Evolutionary conservation across 352 stramenopile genomes (phyloP), one percentile per base, ranked within the genome.

Genomic region (Phytophthora brassicae): DNA sequence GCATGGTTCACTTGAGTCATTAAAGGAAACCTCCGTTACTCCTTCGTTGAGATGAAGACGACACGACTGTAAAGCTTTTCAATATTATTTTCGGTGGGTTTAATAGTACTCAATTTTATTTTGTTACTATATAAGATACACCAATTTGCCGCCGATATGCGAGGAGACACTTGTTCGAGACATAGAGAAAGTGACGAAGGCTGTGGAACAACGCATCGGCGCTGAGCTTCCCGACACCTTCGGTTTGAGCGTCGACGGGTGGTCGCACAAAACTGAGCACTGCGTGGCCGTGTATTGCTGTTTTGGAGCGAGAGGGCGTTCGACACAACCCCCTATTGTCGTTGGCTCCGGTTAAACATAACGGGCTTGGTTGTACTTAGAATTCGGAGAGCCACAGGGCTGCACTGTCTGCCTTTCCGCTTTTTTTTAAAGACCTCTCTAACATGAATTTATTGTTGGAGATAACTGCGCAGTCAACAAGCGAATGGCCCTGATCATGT

Each of bases 401-500:
- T 33, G 33, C 48, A 24, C 19, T 53, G 13, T 16, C 28, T 8
- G 11, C 11, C 5, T 56, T 35, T 36, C n/a, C 46, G 23, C 48
- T 22, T 58, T 63, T 63, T 47, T 23, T 17, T 33, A 54, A 48
- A 13, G 1, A 38, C 3, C 45, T 63, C 1, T 20, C 24, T 45
- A 43, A 38, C 19, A 19, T 39, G 9, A 20, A 42, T 4, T 59
- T 60, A 56, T n/a, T 60, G 48, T 66, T 36, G 47, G 57, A 0
- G 58, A 56, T 16, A 66, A 66, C 23, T 60, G 48, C 24, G 41
- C 33, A 5, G 20, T 52, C 1, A 64, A 57, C 28, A 57, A 53
- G 47, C 24, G 46, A 26, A 20, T 64, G 0, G 46, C 47, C 0
- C 48, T 41, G 6, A 28, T 56, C 0, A 64, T 64, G 19, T 45